Evolutionary conservation across 306 rosid species (phyloP).

Genomic region (Corylus americana): DNA sequence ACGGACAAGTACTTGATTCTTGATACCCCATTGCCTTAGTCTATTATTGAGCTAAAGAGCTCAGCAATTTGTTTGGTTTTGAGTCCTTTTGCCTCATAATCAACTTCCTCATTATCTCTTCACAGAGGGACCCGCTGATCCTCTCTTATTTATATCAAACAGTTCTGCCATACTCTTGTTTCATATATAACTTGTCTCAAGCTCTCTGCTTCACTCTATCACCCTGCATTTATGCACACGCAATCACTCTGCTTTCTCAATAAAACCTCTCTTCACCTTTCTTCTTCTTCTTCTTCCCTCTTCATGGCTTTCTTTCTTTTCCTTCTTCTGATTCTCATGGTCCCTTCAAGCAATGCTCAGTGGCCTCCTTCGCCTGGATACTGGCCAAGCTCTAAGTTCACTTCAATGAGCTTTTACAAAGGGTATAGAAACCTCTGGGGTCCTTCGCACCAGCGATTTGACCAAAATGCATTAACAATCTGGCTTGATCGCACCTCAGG

Average conservation of each 20-base stretch:
- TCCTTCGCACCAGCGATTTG: constrained; percentile 67
- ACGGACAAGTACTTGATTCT: background rate
- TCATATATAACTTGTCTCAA: constrained; percentile 29
- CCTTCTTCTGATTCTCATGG: constrained; percentile 37
- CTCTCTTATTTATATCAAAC: constrained; percentile 47
- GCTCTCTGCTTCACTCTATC: constrained; percentile 37
- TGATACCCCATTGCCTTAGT: background rate
- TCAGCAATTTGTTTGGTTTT: background rate
- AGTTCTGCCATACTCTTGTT: constrained; percentile 45
- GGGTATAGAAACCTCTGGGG: constrained; percentile 91
- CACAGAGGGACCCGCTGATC: constrained; percentile 39
- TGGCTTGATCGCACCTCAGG: constrained; percentile 94
- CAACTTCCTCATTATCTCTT: constrained; percentile 19
- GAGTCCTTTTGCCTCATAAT: constrained; percentile 8
- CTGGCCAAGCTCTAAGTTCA: constrained; percentile 87
- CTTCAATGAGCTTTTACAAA: constrained; percentile 55
- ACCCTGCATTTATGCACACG: constrained; percentile 52
- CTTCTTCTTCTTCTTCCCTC: constrained; percentile 14
- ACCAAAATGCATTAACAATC: constrained; percentile 64
- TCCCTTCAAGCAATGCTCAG: constrained; percentile 56
- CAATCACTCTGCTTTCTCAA: constrained; percentile 39
- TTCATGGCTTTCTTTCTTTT: constrained; percentile 54
- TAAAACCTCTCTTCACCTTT: constrained; percentile 9
- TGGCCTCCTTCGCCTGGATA: constrained; percentile 92
- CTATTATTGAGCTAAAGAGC: background rate